Percentiles rank a stretch among this genome's conserved stretches.
phyloP scores from a whole-genome alignment of 306 rosid species.

The Sphenostylis stenocarpa region DNA sequence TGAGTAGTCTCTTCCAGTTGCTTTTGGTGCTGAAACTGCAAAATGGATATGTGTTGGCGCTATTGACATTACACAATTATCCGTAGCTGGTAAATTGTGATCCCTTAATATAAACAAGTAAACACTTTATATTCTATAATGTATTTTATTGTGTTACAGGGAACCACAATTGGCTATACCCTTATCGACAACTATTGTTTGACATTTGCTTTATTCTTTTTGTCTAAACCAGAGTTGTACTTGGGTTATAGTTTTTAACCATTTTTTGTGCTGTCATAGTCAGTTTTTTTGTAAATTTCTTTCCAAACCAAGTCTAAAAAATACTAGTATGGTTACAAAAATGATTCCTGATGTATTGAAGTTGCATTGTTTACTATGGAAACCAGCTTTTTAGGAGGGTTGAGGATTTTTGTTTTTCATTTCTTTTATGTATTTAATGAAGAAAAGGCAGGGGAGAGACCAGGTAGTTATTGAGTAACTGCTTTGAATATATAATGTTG shows the following conservation, averaged over 20 bases:
- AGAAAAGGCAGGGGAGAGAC: background rate
- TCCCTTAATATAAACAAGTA: background rate
- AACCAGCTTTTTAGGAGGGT: background rate
- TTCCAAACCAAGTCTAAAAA: background rate
- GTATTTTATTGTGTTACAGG: background rate
- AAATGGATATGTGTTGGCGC: slow-evolving; percentile 99
- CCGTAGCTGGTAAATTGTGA: slow-evolving; percentile 70
- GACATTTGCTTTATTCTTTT: background rate
- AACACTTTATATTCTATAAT: background rate
- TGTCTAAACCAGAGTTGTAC: background rate
- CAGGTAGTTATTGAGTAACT: background rate
- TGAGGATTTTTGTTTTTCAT: background rate
- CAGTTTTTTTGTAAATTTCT: background rate
- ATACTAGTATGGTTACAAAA: background rate
- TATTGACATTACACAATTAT: slow-evolving; percentile 88
- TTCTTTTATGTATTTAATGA: background rate
- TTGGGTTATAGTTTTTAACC: background rate
- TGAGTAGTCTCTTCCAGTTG: slow-evolving; percentile 93
- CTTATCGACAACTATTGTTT: background rate
- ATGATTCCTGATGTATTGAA: background rate
- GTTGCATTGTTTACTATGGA: background rate
- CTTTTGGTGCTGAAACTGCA: slow-evolving; percentile 94
- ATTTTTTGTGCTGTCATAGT: background rate
- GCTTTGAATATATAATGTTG: too few relatives aligned
- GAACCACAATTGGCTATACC: background rate